Conservation (phyloP, 768 basidiomycete genomes). For the Leucocoprinus birnbaumii region DNA sequence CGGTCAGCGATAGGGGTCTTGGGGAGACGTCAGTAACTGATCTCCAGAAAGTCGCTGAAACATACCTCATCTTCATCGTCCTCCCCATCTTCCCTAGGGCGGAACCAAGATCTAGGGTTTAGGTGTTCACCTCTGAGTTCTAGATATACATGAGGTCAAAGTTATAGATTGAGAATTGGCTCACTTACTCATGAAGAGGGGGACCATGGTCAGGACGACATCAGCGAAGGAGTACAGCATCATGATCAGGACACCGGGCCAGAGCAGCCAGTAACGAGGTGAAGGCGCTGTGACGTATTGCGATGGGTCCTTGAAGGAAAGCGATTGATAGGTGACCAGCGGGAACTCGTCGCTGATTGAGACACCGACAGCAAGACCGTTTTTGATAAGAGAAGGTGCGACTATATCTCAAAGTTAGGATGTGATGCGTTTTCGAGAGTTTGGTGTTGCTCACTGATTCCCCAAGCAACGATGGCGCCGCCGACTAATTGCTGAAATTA, state of each 20-base stretch:
- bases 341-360: conserved; percentile 35
- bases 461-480: conserved; percentile 58
- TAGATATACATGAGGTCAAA: conserved; percentile 8
- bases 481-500: conserved; percentile 31
- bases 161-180: background rate
- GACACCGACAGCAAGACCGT: conserved; percentile 46
- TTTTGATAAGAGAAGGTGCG: conserved; percentile 49
- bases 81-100: conserved; percentile 22
- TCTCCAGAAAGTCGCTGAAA: background rate
- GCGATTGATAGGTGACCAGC: conserved; percentile 38
- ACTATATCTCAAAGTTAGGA: conserved; percentile 25
- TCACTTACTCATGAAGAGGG: conserved; percentile 29
- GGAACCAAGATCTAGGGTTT: conserved; percentile 29
- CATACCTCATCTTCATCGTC: conserved; percentile 44
- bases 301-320: conserved; percentile 44
- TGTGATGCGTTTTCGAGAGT: background rate
- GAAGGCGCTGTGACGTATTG: conserved; percentile 42
- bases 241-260: conserved; percentile 64
- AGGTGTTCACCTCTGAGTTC: conserved; percentile 18
- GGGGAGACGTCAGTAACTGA: background rate
- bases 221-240: conserved; percentile 58
- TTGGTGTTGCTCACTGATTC: conserved; percentile 38
- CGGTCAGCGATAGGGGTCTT: conserved; percentile 49
- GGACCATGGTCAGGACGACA: conserved; percentile 37
- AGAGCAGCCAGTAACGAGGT: conserved; percentile 59